phyloP scores from a whole-genome alignment of 805 yeast genomes.

The Wickerhamomyces xylosicus region DNA sequence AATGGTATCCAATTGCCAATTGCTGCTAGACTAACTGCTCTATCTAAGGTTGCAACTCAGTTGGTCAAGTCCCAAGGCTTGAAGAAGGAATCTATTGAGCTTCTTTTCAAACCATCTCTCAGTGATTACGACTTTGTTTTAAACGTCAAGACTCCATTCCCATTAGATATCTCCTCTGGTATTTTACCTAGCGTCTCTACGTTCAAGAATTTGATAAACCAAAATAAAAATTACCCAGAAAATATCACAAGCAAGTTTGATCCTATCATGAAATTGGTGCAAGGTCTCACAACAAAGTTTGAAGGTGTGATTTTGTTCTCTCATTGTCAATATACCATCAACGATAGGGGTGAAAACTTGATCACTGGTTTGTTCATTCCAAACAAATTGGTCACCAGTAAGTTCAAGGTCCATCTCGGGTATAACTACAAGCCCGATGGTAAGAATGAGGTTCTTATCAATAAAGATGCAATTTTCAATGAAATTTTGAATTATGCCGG shows the following conservation, averaged over 20 bases:
- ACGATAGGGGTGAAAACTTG: constrained; percentile 47
- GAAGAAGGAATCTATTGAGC: constrained; percentile 31
- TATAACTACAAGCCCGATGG: constrained; percentile 58
- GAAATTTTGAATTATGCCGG: constrained; percentile 68
- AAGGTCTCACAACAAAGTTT: constrained; percentile 53
- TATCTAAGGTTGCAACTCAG: constrained; percentile 65
- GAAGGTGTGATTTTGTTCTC: constrained; percentile 66
- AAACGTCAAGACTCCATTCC: constrained; percentile 33
- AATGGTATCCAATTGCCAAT: constrained; percentile 57
- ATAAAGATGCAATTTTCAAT: constrained; percentile 59
- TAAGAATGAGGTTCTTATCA: constrained; percentile 43
- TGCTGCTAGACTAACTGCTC: constrained; percentile 79
- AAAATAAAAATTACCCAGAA: constrained; percentile 22
- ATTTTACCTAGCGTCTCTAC: constrained; percentile 33
- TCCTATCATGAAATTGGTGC: constrained; percentile 47
- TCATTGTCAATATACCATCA: constrained; percentile 39
- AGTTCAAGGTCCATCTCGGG: constrained; percentile 73
- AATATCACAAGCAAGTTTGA: constrained; percentile 42
- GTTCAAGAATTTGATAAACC: constrained; percentile 46
- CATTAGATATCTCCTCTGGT: constrained; percentile 42
- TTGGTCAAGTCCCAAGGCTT: constrained; percentile 38
- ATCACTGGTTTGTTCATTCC: constrained; percentile 82
- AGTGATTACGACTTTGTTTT: constrained; percentile 79
- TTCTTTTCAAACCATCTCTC: constrained; percentile 71
- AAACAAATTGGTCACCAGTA: constrained; percentile 41